phyloP scores from a whole-genome alignment of 169 alveolate genomes.

The Blepharisma undulans region DNA sequence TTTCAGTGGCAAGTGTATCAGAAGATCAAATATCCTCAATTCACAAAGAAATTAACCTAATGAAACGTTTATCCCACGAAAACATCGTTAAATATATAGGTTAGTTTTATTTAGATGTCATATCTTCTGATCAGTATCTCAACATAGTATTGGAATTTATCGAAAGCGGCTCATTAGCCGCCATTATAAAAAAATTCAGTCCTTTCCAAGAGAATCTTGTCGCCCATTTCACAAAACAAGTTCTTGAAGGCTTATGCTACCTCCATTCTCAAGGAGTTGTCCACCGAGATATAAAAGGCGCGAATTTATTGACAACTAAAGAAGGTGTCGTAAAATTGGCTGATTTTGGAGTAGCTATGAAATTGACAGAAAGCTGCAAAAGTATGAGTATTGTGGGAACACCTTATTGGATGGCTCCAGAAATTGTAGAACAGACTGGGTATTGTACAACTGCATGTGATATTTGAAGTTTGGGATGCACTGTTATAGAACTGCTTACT shows the following conservation, averaged over 20 bases:
- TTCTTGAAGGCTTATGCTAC: conserved; percentile 72
- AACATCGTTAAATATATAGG: conserved; percentile 85
- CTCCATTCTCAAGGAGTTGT: conserved; percentile 75
- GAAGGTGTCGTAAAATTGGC: conserved; percentile 77
- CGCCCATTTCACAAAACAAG: conserved; percentile 65
- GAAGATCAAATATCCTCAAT: conserved; percentile 52
- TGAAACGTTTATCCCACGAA: conserved; percentile 77
- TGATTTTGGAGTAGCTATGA: conserved; percentile 83
- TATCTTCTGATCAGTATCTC: conserved; percentile 54
- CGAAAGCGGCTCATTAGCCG: conserved; percentile 69
- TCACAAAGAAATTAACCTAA: conserved; percentile 75
- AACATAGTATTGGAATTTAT: conserved; percentile 74
- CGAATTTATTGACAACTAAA: conserved; percentile 77
- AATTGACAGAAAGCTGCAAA: conserved; percentile 53
- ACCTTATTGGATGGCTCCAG: conserved; percentile 85
- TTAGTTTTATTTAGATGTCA: conserved; percentile 39
- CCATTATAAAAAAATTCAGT: conserved; percentile 54
- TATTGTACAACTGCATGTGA: conserved; percentile 49
- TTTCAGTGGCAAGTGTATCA: conserved; percentile 29
- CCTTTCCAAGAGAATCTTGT: conserved; percentile 66
- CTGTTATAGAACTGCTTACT: conserved; percentile 84
- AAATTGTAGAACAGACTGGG: conserved; percentile 48
- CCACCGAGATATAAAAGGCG: conserved; percentile 85
- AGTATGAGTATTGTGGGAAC: conserved; percentile 69
- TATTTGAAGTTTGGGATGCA: conserved; percentile 87